A percentile compares a stretch with the other conserved stretches of the same genome.
Conservation (phyloP, 257 asterid genomes). For the Solanum ahanhuiri region DNA sequence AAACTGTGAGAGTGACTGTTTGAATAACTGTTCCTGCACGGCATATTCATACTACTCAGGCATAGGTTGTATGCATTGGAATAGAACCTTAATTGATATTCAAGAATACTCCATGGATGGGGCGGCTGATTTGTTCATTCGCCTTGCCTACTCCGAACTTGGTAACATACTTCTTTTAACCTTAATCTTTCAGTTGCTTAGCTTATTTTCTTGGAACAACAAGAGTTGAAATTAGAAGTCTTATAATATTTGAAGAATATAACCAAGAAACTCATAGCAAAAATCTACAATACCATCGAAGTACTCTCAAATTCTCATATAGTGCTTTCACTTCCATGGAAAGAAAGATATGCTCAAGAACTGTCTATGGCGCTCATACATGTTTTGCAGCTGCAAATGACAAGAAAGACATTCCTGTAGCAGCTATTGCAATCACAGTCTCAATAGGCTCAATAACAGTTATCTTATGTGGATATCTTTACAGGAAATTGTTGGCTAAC, state of each 20-base stretch:
- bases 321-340: too few species aligned
- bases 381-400: too few species aligned
- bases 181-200: background rate
- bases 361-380: too few species aligned
- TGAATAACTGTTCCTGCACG: conserved; percentile 8
- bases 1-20: conserved; percentile 32
- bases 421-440: too few species aligned
- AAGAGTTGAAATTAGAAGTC: background rate
- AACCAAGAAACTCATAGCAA: background rate
- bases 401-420: too few species aligned
- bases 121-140: conserved; percentile 29
- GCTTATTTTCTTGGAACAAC: background rate
- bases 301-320: background rate
- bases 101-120: conserved; percentile 24
- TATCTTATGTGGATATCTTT: too few species aligned
- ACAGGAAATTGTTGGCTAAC: too few species aligned
- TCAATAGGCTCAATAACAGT: too few species aligned
- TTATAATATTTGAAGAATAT: background rate
- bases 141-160: conserved; percentile 37
- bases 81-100: conserved; percentile 19
- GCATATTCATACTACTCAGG: conserved; percentile 14
- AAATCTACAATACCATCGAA: background rate
- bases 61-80: conserved; percentile 22
- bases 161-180: conserved; percentile 14
- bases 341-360: too few species aligned